Evolutionary conservation across 306 rosid species (phyloP), one percentile per base, ranked within the genome.

Genomic region (Abrus pulchellus): DNA sequence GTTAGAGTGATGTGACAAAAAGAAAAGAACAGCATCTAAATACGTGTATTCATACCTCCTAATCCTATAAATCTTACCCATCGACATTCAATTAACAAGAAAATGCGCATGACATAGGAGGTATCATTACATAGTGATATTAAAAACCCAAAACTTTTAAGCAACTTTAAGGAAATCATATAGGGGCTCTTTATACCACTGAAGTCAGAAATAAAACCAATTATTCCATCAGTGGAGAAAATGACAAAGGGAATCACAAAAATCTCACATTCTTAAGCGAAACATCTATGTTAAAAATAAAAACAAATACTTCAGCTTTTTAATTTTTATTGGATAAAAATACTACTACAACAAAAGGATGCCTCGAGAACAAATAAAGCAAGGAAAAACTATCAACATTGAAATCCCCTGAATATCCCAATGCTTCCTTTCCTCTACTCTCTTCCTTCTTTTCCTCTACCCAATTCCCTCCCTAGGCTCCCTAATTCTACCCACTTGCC

Each of bases 231-330:
- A 10, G 28, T 4, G 41, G 49, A 57, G 12, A 75, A 80, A 76
- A 68, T 30, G 59, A 79, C 27, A 7, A 4, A 52, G 14, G 68
- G 56, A 56, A 57, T 68, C 49, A 50, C 7, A 2, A 81, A 76
- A 55, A 12, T 38, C 13, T 77, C 72, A 62, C 68, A 68, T 73
- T 59, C 70, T 29, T 79, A 66, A 33, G 75, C 68, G 43, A 76
- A 77, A 54, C 29, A 67, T 48, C 32, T 9, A 49, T 29, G 44
- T 6, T 62, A 45, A 47, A 59, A 6, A 44, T 44, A 55, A 68
- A 78, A 64, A 78, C 1, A 2, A 32, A 14, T 30, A 63, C 40
- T 9, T 50, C 9, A 12, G 47, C 1, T 6, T 80, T 72, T 13
- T 49, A 9, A 40, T 12, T 61, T 78, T 57, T 32, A 55, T 69